Evolutionary conservation across 2,329 filamentous ascomycete genomes (phyloP).

Genomic region (Coniella vitis): DNA sequence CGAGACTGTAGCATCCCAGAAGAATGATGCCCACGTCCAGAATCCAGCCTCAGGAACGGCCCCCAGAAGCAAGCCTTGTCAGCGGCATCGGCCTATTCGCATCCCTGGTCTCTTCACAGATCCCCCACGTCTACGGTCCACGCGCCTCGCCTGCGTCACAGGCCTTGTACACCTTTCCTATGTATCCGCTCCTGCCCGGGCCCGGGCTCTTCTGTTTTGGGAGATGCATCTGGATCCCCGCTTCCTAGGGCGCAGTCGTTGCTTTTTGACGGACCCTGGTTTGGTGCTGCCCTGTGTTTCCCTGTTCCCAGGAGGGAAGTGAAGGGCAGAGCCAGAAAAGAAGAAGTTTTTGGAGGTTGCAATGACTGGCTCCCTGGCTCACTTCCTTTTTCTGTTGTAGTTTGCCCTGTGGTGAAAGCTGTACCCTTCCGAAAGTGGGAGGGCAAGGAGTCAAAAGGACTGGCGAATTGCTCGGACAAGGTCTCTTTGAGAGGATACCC

Average conservation of each 20-base stretch:
- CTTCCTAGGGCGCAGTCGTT: neutral
- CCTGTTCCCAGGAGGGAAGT: no score
- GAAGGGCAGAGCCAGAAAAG: no score
- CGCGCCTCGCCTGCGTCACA: constrained; percentile 1
- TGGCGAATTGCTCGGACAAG: no score
- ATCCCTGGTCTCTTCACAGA: neutral
- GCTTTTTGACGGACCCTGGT: neutral
- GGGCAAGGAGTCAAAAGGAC: no score
- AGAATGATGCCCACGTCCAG: neutral
- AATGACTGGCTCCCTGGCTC: no score
- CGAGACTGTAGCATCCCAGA: neutral
- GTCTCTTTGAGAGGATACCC: no score
- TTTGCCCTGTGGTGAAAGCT: no score
- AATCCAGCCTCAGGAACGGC: neutral
- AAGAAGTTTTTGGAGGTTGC: no score
- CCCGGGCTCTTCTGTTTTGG: neutral
- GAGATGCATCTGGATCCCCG: neutral
- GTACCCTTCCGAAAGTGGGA: no score
- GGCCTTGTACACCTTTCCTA: constrained; percentile 3
- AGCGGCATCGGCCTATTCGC: neutral
- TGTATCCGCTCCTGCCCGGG: neutral
- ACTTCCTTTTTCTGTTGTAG: no score
- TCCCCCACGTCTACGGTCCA: neutral
- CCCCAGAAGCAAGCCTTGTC: constrained; percentile 7
- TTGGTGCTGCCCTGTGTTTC: no score